These are phyloP conservation scores for Backusella circina DNA, from an alignment of 192 early-diverging fungal species.

Conservation along the genomic window DNA sequence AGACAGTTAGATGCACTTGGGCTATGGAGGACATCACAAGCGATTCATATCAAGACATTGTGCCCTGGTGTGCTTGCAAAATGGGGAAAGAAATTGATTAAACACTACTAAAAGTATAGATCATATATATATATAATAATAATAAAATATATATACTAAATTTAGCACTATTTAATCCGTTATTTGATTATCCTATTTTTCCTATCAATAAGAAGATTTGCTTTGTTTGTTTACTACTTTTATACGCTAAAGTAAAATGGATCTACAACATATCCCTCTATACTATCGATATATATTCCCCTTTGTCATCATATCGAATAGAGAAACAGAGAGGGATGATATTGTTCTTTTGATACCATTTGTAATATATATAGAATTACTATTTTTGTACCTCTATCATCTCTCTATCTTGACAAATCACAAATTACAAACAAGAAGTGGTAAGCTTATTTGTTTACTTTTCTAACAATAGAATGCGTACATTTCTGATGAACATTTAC, in stretches of 20 bases:
- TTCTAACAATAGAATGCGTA: not conserved
- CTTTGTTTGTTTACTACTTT: not conserved
- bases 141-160: not conserved
- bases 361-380: not conserved
- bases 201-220: not conserved
- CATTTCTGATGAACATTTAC: not conserved
- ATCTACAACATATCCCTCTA: not conserved
- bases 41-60: constrained; percentile 32
- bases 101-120: not conserved
- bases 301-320: not conserved
- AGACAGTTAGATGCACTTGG: constrained; percentile 47
- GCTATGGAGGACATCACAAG: constrained; percentile 44
- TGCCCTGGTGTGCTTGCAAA: constrained; percentile 26
- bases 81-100: constrained; percentile 32
- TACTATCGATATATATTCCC: not conserved
- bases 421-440: not conserved
- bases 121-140: too few relatives aligned
- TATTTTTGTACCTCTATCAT: too few relatives aligned
- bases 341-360: too few relatives aligned
- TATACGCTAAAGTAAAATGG: not conserved
- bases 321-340: not conserved
- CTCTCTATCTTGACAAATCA: not conserved
- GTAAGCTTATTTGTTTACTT: not conserved
- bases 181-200: too few relatives aligned
- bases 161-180: not conserved